Evolutionary conservation across 805 yeast genomes (phyloP), one percentile per base, ranked within the genome.

Genomic region (Ogataea siamensis): DNA sequence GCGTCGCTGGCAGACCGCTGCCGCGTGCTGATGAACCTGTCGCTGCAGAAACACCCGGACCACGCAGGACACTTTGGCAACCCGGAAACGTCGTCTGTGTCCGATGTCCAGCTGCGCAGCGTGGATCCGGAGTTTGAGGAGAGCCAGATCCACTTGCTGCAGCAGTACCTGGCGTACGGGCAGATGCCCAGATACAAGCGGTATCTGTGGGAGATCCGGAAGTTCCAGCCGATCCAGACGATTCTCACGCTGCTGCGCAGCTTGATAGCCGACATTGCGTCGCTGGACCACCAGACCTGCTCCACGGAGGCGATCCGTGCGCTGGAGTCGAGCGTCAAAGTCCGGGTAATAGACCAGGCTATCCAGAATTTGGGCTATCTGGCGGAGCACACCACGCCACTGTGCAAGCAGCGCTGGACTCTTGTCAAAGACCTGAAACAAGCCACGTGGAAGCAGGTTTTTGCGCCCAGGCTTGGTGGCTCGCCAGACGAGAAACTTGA

Each of bases 341-440:
- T 52, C 2, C 27, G 22, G n/a, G 35, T 40, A 7, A 42, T 57
- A 10, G 36, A 40, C 2, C 30, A 38, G 3, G 42, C 55, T 9
- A 33, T 55, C 6, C 23, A 38, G 5, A 49, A 46, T 11, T 35
- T 58, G 10, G 37, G 42, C 2, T 57, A 57, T 34, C 33, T 58
- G 20, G 50, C 61, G 1, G 39, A 48, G 10, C 58, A 57, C 35
- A 52, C 60, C 7, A 52, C 62, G 1, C 34, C 31, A 11, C 37
- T 57, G 4, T 58, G 62, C 24, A 39, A 45, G 17, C 54, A 56
- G 23, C 33, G 63, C 6, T 58, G 63, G 62, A 30, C 43, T 10
- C 37, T 53, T 5, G 32, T 57, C 7, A 36, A 33, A 15, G 49
- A 51, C 19, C 39, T 58, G 19, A 54, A 55, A 30, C 33, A 34